phyloP scores from a whole-genome alignment of 1,139 yeast genomes.

The Eremothecium cymbalariae region DNA sequence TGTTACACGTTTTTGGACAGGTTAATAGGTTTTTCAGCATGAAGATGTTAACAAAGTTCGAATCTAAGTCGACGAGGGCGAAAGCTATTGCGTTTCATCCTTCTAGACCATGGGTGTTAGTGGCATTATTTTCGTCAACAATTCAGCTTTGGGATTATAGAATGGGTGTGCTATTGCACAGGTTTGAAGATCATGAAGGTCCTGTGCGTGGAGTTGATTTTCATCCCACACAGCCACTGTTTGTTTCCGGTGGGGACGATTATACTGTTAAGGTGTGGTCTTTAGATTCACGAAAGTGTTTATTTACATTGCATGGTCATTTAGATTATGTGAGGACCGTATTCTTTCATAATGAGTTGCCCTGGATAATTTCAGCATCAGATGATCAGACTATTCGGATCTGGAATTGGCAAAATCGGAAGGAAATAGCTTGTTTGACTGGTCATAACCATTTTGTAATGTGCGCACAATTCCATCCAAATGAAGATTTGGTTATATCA shows the following conservation, averaged over 20 bases:
- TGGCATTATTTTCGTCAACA: conserved; percentile 87
- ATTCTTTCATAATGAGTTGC: conserved; percentile 89
- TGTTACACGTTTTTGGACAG: neutral
- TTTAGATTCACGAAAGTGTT: conserved; percentile 78
- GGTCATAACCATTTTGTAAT: conserved; percentile 98
- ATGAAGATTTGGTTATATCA: conserved; percentile 88
- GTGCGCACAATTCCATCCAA: conserved; percentile 97
- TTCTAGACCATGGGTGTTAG: conserved; percentile 86
- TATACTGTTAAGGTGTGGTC: conserved; percentile 96
- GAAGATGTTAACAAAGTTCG: conserved; percentile 98
- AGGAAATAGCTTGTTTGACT: conserved; percentile 92
- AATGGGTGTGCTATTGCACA: conserved; percentile 95
- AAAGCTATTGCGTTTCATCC: conserved; percentile 99
- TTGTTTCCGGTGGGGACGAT: conserved; percentile 97
- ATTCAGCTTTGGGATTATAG: conserved; percentile 98
- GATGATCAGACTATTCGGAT: conserved; percentile 98
- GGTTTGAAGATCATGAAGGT: conserved; percentile 97
- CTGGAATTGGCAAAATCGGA: conserved; percentile 99
- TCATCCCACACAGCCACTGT: conserved; percentile 96
- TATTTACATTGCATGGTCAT: conserved; percentile 88
- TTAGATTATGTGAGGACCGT: conserved; percentile 93
- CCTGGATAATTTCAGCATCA: conserved; percentile 94
- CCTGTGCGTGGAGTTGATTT: conserved; percentile 93
- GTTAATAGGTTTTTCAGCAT: too few relatives aligned
- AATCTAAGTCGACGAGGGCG: conserved; percentile 97